Evolutionary conservation across 176 grass and related monocot genomes (phyloP).

Genomic region (Carex scoparia): DNA sequence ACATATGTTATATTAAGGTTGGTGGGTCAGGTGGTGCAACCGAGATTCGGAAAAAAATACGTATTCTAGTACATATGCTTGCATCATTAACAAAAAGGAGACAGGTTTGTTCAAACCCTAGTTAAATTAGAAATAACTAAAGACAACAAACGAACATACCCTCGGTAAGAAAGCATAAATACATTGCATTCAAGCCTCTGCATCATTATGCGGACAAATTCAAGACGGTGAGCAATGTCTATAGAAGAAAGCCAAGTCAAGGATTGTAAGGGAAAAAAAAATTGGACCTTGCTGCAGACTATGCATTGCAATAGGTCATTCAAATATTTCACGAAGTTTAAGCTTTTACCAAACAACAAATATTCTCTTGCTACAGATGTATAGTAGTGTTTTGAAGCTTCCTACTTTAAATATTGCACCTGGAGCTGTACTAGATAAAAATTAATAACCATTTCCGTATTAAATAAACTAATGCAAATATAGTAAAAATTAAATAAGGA

Average conservation of each 20-base stretch:
- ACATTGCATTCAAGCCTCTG: constrained; percentile 94
- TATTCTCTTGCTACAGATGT: neutral
- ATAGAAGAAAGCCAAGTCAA: constrained; percentile 37
- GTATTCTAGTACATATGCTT: neutral
- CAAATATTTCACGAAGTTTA: neutral
- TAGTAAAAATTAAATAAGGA: constrained; percentile 44
- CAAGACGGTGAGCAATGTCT: constrained; percentile 99
- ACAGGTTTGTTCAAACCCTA: neutral
- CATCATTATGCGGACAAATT: constrained; percentile 89
- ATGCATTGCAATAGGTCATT: neutral
- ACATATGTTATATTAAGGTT: neutral
- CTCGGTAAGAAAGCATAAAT: constrained; percentile 99
- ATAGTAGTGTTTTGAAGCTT: neutral
- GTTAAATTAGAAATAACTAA: constrained; percentile 7
- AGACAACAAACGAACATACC: constrained; percentile 43
- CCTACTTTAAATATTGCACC: neutral
- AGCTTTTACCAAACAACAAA: neutral
- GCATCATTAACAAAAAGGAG: neutral
- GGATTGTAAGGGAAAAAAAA: constrained; percentile 27
- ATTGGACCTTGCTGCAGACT: neutral
- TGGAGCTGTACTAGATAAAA: neutral
- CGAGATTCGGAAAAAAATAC: neutral
- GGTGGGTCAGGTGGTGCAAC: neutral
- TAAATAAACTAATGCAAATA: constrained; percentile 8
- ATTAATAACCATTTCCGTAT: neutral